Base-by-base conservation (phyloP, 2,329 filamentous ascomycete species). In the Drechslera avenae region DNA sequence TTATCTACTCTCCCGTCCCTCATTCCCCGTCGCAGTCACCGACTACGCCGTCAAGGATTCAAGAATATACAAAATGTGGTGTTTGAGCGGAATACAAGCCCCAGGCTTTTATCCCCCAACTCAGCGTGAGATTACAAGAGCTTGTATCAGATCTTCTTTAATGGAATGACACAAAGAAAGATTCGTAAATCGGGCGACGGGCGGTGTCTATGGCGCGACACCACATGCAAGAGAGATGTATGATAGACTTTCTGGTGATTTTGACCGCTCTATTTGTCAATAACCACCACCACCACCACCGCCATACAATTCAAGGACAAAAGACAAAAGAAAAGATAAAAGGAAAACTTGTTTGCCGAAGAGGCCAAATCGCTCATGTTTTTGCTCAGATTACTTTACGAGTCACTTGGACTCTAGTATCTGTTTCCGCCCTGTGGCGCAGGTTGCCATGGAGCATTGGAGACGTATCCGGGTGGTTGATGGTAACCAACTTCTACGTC, bases 391-490 rank as follows among this genome's bases (percentile, higher is more conserved):
- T 34, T 17, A 34, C 16, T 39, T 14, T 9, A 28, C 17, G 19
- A 36, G 31, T 14, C 14, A 12, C 3, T 39, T 21, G 12, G 8
- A 37, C n/a, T 33, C 10, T 64, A 71, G 46, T 71, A 68, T 37
- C 62, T 63, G 30, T 67, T 54, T 28, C 63, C 59, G 4, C 56
- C 63, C 43, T 56, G 52, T 52, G 52, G 53, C 37, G 62, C 59
- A 19, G 63, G 65, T 41, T 68, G 63, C 65, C 67, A 69, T 14
- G 60, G 64, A 18, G 55, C 56, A 44, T 63, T 61, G 33, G 57
- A 40, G 5, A 45, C 54, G 50, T 64, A 67, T 41, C 59, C 63
- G 3, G 57, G 60, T 18, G 58, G 55, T 31, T 60, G 57, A 33
- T 60, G 56, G 7, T 52, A 54, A 28, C 60, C 61, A 12, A 66